Evolutionary conservation across 768 basidiomycete genomes (phyloP), one percentile per base, ranked within the genome.

Genomic region (Harrya chromipes): DNA sequence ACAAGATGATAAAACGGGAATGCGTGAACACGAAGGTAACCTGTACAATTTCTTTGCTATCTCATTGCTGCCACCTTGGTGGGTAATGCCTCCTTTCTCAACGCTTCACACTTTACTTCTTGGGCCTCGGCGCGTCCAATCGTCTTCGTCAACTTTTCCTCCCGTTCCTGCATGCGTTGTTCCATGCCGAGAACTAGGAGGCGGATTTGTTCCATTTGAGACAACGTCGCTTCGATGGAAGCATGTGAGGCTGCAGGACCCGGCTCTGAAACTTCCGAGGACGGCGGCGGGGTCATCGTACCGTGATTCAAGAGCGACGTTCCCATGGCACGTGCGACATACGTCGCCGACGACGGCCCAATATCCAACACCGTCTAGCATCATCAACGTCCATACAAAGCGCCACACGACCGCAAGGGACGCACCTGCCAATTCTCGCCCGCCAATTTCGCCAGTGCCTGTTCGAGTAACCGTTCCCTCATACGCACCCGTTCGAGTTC

Each of bases 361-460:
- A 78, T 67, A 36, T 74, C 71, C 43, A 78, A 64, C 37, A 57
- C 60, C 26, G 58, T 58, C 65, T 70, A 27, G 29, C 41, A 6
- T 10, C 26, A 29, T 37, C 31, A 46, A n/a, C 33, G 4, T 13
- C 7, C 14, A 13, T 29, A 2, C 6, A 11, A n/a, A 6, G 23
- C 2, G 13, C 20, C 16, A 29, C 23, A 4, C 12, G 20, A 59
- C 11, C 11, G 23, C 9, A 6, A 11, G 12, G 10, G 17, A 43
- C 76, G 33, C 49, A 84, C 87, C 81, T 90, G 86, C 90, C 90
- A 92, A 60, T 90, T 85, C 46, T 87, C 83, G 0, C 90, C 90
- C 1, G 81, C 85, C 19, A 90, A 67, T 53, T 79, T 83, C 6
- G 80, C 72, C 13, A 93, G 66, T 41, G 87, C 85, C 27, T 80